A percentile compares a stretch with the other conserved stretches of the same genome.
Conservation (phyloP, 2,329 filamentous ascomycete species). For the Didymellaceae sp. region DNA sequence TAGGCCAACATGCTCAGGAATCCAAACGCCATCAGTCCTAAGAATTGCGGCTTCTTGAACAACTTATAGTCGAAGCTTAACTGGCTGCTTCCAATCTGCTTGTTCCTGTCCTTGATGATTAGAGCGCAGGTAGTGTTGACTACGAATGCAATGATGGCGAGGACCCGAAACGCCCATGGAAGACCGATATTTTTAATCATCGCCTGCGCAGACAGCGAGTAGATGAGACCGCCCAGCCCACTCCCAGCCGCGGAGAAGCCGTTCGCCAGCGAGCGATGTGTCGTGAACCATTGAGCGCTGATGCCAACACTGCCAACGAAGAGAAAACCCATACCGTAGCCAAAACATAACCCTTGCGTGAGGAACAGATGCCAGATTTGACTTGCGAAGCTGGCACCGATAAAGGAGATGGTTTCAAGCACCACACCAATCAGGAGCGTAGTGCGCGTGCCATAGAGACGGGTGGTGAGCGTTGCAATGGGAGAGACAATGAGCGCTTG, state of each 20-base stretch:
- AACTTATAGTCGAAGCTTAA: constrained; percentile 55
- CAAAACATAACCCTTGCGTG: constrained; percentile 76
- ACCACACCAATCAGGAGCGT: constrained; percentile 70
- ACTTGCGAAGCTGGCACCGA: constrained; percentile 72
- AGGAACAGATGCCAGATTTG: constrained; percentile 79
- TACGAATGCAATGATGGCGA: constrained; percentile 67
- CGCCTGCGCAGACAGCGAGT: constrained; percentile 70
- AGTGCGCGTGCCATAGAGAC: constrained; percentile 66
- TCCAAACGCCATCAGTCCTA: constrained; percentile 70
- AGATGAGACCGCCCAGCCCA: constrained; percentile 75
- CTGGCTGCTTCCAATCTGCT: constrained; percentile 70
- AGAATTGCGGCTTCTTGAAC: constrained; percentile 67
- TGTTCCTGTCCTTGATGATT: constrained; percentile 74
- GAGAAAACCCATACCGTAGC: constrained; percentile 77
- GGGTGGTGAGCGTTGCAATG: constrained; percentile 66
- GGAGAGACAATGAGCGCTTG: constrained; percentile 73
- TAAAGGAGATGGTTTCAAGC: constrained; percentile 68
- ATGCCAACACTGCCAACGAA: constrained; percentile 74
- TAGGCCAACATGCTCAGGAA: constrained; percentile 77
- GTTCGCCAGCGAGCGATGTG: constrained; percentile 71
- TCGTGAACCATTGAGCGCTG: constrained; percentile 76
- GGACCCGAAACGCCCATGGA: constrained; percentile 70
- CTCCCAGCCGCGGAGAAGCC: constrained; percentile 72
- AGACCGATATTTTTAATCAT: constrained; percentile 71
- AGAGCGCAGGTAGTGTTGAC: constrained; percentile 70